Base-by-base conservation (phyloP, 345 rosid species). In the Firmiana major region DNA sequence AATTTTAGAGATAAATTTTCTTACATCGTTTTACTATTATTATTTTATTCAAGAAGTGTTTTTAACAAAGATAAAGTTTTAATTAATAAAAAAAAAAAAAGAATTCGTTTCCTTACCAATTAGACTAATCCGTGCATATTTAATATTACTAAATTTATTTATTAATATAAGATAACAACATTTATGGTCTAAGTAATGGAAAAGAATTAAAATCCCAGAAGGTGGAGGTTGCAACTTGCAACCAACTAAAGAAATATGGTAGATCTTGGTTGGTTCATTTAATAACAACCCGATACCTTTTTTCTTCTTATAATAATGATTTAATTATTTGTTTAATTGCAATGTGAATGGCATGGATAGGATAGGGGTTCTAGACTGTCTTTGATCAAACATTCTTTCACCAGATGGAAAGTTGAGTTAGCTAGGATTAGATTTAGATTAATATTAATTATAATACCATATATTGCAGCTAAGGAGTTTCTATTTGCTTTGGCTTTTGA, bases 141-240 rank as follows among this genome's bases (percentile, higher is more conserved):
- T 55, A n/a, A 8, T 21, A n/a, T 21, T 21, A 21, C 3, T 57
- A 22, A 21, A 21, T 57, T 21, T 57, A 22, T 21, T 21, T 55
- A n/a, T 9, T 0, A 55, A 55, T 74, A 57, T 64, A 55, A 51
- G 34, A 31, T 63, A 31, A 12, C 43, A 63, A 34, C 19, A 31
- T 31, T 2, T 1, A 31, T 31, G 42, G 21, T 16, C 21, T 63
- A 6, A 28, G n/a, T 5, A 59, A 6, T 54, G 16, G 4, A 22
- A 24, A 26, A 59, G 4, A 28, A 63, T 6, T 13, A 13, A 62
- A 28, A 69, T 17, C 5, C 16, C 28, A 64, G 15, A 79, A 31
- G 71, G 79, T 45, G 79, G 88, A 68, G 63, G 85, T 77, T 81
- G 88, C 72, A 82, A 84, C 84, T 77, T 81, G 88, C 72, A 82